Evolutionary conservation across 192 early-diverging fungal species (phyloP).

Genomic region (Geranomyces variabilis): DNA sequence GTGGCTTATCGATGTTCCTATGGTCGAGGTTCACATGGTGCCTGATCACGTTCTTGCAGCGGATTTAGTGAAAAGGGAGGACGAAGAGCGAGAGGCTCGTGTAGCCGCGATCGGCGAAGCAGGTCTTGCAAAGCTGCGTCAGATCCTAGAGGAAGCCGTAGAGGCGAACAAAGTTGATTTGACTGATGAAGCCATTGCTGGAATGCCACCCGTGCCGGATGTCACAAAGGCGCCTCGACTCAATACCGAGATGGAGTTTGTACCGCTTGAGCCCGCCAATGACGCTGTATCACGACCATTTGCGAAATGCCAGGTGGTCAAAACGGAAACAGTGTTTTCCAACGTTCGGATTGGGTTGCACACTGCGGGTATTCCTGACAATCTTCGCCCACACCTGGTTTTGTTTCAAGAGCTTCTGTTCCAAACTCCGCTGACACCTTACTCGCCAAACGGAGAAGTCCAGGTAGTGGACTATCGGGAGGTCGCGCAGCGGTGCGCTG

Average conservation of each 20-base stretch:
- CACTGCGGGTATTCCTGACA: constrained; percentile 54
- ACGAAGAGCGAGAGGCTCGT: constrained; percentile 41
- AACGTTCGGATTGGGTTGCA: constrained; percentile 62
- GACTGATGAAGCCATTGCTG: constrained; percentile 52
- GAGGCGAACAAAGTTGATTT: constrained; percentile 58
- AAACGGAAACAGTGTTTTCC: constrained; percentile 69
- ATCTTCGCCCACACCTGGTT: constrained; percentile 68
- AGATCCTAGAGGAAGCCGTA: constrained; percentile 41
- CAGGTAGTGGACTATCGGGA: constrained; percentile 43
- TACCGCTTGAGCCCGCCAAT: neutral
- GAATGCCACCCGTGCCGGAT: constrained; percentile 74
- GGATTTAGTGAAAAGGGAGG: constrained; percentile 47
- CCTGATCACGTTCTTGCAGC: constrained; percentile 59
- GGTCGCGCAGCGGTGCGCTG: constrained; percentile 44
- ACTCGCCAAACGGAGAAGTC: neutral
- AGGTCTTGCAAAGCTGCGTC: constrained; percentile 49
- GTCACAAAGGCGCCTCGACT: constrained; percentile 54
- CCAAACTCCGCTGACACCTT: constrained; percentile 37
- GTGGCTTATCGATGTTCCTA: constrained; percentile 61
- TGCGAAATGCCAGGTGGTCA: constrained; percentile 58
- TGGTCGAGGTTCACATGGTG: constrained; percentile 60
- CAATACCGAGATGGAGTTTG: constrained; percentile 18
- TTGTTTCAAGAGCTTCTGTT: constrained; percentile 81
- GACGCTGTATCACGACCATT: constrained; percentile 43
- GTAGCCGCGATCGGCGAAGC: constrained; percentile 44